Evolutionary conservation across 2,329 filamentous ascomycete genomes (phyloP).

Genomic region (Trichophyton rubrum): DNA sequence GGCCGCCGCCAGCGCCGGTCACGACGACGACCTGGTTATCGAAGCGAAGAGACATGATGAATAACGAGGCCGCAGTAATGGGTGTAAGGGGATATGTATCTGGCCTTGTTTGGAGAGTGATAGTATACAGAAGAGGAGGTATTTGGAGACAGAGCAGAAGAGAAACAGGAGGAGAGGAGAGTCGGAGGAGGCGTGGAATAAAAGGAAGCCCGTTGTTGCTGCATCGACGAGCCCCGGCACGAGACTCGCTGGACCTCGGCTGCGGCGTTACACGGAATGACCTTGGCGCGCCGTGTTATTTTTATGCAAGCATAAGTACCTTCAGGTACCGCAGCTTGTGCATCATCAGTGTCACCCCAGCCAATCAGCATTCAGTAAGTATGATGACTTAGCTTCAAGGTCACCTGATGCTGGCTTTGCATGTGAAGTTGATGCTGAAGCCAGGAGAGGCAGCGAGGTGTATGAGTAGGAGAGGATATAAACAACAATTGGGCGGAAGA

Average conservation of each 20-base stretch:
- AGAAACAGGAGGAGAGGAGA: background rate
- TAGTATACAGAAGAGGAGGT: background rate
- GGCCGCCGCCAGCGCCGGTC: slow-evolving; percentile 70
- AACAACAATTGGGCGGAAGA: too few species aligned
- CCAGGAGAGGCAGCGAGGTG: too few species aligned
- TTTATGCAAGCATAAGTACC: background rate
- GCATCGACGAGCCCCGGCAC: background rate
- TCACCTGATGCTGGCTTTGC: background rate
- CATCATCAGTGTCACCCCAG: background rate
- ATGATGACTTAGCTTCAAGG: background rate
- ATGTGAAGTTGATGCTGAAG: background rate
- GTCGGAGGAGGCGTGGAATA: background rate
- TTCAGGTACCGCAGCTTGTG: background rate
- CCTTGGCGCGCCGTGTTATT: background rate
- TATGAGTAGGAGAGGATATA: too few species aligned
- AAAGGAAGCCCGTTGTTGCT: background rate
- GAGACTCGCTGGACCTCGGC: slow-evolving; percentile 1
- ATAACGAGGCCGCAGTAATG: background rate
- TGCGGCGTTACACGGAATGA: background rate
- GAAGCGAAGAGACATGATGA: slow-evolving; percentile 58
- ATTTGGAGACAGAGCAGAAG: slow-evolving; percentile 11
- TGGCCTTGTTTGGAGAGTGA: background rate
- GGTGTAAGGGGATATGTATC: background rate
- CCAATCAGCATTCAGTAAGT: background rate
- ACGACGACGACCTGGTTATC: slow-evolving; percentile 84